A percentile compares a stretch with the other conserved stretches of the same genome.
Evolutionary conservation across 164 flowering plant genomes (phyloP).

Genomic region (Nelumbo lutea): DNA sequence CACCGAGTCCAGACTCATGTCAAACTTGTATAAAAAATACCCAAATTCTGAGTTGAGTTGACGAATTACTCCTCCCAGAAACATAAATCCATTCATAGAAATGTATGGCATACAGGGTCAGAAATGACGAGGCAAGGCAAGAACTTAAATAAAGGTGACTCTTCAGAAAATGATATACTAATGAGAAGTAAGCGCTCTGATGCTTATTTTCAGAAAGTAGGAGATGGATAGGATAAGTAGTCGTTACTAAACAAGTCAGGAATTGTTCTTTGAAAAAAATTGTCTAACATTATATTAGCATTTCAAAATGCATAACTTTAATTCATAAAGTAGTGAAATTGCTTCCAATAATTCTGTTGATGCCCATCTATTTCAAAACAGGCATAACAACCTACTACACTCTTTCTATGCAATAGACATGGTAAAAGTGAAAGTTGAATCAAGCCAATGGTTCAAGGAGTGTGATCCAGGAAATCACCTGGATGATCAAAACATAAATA

Average conservation of each 20-base stretch:
- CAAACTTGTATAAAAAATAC: no score
- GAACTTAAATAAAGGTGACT: neutral
- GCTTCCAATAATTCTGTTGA: no score
- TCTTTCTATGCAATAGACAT: no score
- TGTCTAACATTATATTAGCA: neutral
- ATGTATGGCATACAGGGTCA: neutral
- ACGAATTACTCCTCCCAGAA: constrained; percentile 79
- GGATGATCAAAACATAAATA: no score
- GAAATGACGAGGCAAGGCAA: neutral
- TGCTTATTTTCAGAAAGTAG: neutral
- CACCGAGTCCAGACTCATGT: no score
- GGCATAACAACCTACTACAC: no score
- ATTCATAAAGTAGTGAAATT: no score
- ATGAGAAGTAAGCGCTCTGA: neutral
- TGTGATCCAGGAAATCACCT: no score
- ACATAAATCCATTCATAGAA: neutral
- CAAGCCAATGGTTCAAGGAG: no score
- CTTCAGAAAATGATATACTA: neutral
- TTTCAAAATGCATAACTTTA: neutral
- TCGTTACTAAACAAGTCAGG: neutral
- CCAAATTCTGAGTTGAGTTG: no score
- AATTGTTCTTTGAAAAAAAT: neutral
- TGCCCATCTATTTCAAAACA: no score
- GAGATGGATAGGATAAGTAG: neutral
- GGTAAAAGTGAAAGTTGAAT: no score